Percentiles rank a stretch among this genome's conserved stretches.
These are phyloP conservation scores for Puccinia triticina DNA, from an alignment of 1,284 basidiomycete genomes.

Conservation along the genomic window DNA sequence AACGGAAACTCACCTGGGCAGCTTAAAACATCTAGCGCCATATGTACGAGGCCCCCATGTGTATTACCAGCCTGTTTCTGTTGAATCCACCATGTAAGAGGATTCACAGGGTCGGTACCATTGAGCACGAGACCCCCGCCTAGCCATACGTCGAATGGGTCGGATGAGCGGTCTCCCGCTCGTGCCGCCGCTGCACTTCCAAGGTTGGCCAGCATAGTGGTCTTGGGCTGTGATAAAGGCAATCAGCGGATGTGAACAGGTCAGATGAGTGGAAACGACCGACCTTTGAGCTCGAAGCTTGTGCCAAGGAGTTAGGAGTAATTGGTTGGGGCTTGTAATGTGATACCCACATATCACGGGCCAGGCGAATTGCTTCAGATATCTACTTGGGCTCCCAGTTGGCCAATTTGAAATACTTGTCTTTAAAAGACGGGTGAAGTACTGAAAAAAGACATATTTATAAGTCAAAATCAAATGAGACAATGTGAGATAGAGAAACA, in stretches of 20 bases:
- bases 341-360: too few species aligned
- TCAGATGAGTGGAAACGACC: slow-evolving; percentile 6
- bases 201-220: too few species aligned
- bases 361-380: too few species aligned
- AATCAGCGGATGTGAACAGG: not conserved
- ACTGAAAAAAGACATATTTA: too few species aligned
- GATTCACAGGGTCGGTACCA: not conserved
- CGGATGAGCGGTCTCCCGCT: slow-evolving; percentile 2
- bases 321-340: too few species aligned
- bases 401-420: too few species aligned
- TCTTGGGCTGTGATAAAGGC: slow-evolving; percentile 35
- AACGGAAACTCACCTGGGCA: slow-evolving; percentile 22
- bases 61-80: too few species aligned
- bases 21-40: slow-evolving; percentile 17
- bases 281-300: slow-evolving; percentile 6
- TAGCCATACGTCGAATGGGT: too few species aligned
- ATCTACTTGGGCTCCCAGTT: not conserved
- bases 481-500: too few species aligned
- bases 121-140: not conserved
- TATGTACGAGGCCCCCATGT: slow-evolving; percentile 10
- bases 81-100: too few species aligned
- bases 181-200: not conserved
- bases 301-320: not conserved
- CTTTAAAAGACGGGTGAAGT: too few species aligned
- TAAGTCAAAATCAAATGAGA: too few species aligned